These are phyloP conservation scores for Solanum bukasovii DNA, from an alignment of 257 asterid species.

Conservation along the genomic window DNA sequence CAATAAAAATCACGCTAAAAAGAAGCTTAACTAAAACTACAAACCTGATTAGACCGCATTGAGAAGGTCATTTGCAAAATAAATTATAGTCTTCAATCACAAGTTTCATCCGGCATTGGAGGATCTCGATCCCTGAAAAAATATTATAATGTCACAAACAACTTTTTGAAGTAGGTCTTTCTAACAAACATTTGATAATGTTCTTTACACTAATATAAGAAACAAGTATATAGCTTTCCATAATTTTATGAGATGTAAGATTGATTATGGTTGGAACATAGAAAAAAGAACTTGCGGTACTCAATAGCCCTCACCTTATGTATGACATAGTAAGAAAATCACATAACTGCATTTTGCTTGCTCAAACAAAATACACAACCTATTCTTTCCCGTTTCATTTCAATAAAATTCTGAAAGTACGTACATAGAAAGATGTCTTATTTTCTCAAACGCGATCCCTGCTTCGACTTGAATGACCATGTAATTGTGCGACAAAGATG, in stretches of 20 bases:
- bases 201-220: too few species aligned
- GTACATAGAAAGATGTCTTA: too few species aligned
- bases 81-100: not conserved
- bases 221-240: too few species aligned
- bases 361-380: too few species aligned
- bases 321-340: too few species aligned
- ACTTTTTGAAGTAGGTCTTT: too few species aligned
- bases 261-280: not conserved
- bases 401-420: too few species aligned
- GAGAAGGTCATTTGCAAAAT: not conserved
- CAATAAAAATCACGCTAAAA: too few species aligned
- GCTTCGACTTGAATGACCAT: slow-evolving; percentile 63
- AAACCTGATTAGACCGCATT: not conserved
- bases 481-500: slow-evolving; percentile 53
- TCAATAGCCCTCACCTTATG: too few species aligned
- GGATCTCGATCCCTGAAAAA: not conserved
- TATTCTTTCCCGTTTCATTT: too few species aligned
- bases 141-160: not conserved
- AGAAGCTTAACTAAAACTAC: not conserved
- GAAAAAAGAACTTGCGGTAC: not conserved
- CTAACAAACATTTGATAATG: not conserved
- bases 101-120: not conserved
- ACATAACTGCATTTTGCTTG: too few species aligned
- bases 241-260: not conserved
- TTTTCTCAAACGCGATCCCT: slow-evolving; percentile 20